Evolutionary conservation across 306 rosid genomes (phyloP).

Genomic region (Alnus rubra): DNA sequence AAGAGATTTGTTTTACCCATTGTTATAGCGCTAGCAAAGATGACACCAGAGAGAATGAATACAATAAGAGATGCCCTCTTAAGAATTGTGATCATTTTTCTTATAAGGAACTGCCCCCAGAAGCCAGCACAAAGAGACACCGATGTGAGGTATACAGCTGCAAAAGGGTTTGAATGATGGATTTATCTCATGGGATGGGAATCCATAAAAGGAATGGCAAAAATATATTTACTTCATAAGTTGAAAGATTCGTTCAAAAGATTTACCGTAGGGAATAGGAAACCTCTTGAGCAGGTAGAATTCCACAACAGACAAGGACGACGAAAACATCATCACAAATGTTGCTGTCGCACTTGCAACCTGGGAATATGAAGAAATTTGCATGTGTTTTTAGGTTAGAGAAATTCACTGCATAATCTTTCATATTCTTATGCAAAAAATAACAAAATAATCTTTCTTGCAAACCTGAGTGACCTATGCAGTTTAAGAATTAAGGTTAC

Average conservation of each 20-base stretch:
- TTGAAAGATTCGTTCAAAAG: not conserved
- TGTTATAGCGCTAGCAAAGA: conserved; percentile 79
- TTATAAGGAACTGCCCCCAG: conserved; percentile 74
- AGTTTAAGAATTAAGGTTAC: too few relatives aligned
- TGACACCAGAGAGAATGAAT: conserved; percentile 86
- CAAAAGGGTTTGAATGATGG: conserved; percentile 7
- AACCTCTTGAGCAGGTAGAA: conserved; percentile 85
- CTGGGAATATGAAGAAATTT: conserved; percentile 28
- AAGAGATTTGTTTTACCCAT: conserved; percentile 57
- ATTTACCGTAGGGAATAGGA: conserved; percentile 80
- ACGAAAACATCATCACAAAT: conserved; percentile 87
- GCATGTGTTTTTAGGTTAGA: too few relatives aligned
- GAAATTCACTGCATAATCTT: too few relatives aligned
- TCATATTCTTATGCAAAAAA: too few relatives aligned
- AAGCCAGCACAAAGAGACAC: conserved; percentile 81
- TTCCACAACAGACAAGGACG: conserved; percentile 80
- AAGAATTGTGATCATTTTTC: conserved; percentile 54
- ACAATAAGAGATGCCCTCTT: conserved; percentile 75
- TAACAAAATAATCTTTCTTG: too few relatives aligned
- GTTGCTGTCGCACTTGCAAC: conserved; percentile 96
- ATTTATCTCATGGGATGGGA: too few relatives aligned
- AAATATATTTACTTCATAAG: not conserved
- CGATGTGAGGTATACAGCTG: conserved; percentile 66
- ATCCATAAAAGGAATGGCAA: not conserved
- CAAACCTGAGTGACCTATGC: too few relatives aligned